Base-by-base conservation (phyloP, 495 filamentous ascomycete species). In the Neurospora terricola region DNA sequence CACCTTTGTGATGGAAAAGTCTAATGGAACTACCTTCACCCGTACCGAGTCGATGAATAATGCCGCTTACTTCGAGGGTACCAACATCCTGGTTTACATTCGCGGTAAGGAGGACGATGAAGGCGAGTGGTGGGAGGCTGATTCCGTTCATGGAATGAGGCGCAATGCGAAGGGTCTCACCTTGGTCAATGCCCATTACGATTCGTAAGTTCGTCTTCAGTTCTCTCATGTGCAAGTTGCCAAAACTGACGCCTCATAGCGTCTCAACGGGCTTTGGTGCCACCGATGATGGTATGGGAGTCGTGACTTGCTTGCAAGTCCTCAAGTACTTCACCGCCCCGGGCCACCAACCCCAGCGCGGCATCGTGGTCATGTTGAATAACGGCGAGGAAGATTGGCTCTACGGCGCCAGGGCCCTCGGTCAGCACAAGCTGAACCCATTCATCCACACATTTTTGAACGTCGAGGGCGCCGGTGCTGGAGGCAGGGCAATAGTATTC, bases 381-480 rank as follows among this genome's bases (percentile, higher is more conserved):
- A 98, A 98, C 77, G 94, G 93, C 70, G 96, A 99, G 82, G 96
- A 99, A 82, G 94, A 98, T 79, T 96, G 88, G 72, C 85, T 99
- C 62, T 95, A 96, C 78, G 96, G 96, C 5, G 94, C 96, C 45
- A 88, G 91, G 74, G 94, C 90, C n/a, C 96, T 94, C 74, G 88
- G 91, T 37, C 89, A 92, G 70, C 92, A 94, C 77, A 94, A 94
- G 9, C 85, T 97, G 72, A 87, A 91, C 1, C 87, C 86, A 34
- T 91, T 94, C 76, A 86, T 91, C 38, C 91, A 94, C 77, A 92
- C 92, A 0, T 98, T 99, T 79, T 81, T 98, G 38, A 99, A 99
- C 76, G 87, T 99, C 40, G 96, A 99, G 81, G 96, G 96, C 14
- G 95, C 96, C 45, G 96, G 96, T 66, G 96, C 95, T 40, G 96